Conservation (phyloP, 352 stramenopile species). For the Phytophthora idaei region DNA sequence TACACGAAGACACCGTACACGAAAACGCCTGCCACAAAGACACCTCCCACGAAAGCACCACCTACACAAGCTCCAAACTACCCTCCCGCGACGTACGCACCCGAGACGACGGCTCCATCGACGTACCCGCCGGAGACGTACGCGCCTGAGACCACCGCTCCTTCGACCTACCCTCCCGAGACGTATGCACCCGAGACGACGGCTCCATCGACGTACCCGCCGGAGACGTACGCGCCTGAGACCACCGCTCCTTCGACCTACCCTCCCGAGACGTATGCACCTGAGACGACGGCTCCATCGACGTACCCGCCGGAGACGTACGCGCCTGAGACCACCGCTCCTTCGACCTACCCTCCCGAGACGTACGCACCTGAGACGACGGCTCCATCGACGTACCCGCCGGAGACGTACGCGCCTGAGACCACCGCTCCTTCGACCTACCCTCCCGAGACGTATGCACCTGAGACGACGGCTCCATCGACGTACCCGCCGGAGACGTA, state of each 20-base stretch:
- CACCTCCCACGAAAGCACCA: constrained; percentile 1
- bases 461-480: neutral
- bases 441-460: neutral
- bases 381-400: neutral
- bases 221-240: neutral
- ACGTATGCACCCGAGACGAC: neutral
- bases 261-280: neutral
- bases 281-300: neutral
- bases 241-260: neutral
- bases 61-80: neutral
- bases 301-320: neutral
- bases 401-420: neutral
- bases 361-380: neutral
- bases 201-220: neutral
- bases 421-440: neutral
- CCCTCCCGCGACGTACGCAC: constrained; percentile 12
- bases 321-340: neutral
- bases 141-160: neutral
- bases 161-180: neutral
- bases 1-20: constrained; percentile 22
- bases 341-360: neutral
- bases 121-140: neutral
- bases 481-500: neutral
- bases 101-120: neutral
- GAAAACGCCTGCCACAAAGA: constrained; percentile 17